Conservation (phyloP, 1,284 basidiomycete genomes). For the Leccinum pallidistipes region DNA sequence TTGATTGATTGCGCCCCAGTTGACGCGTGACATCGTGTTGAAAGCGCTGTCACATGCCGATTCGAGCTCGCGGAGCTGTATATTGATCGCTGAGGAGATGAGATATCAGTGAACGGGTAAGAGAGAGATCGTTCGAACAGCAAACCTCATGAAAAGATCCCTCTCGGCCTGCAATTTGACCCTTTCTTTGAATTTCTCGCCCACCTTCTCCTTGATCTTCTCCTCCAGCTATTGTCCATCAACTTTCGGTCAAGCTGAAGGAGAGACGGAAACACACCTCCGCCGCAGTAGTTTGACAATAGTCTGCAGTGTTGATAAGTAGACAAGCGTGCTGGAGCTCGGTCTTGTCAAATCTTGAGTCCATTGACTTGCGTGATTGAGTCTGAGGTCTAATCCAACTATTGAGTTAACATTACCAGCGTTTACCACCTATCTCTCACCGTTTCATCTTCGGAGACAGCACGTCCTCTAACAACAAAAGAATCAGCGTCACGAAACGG, state of each 20-base stretch:
- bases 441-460: constrained; percentile 72
- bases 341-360: constrained; percentile 70
- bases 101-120: constrained; percentile 9
- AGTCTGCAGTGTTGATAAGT: constrained; percentile 96
- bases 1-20: constrained; percentile 76
- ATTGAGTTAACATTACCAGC: not conserved
- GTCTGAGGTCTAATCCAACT: constrained; percentile 37
- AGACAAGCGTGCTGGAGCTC: constrained; percentile 83
- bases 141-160: constrained; percentile 85
- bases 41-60: constrained; percentile 76
- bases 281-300: constrained; percentile 89
- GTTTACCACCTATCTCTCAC: constrained; percentile 36
- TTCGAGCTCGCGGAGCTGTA: constrained; percentile 83
- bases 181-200: constrained; percentile 72
- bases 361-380: constrained; percentile 65
- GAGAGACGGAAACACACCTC: constrained; percentile 53
- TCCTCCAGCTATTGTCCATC: constrained; percentile 74
- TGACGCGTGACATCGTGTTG: constrained; percentile 68
- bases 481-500: not conserved
- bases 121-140: not conserved
- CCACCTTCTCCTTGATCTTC: constrained; percentile 83
- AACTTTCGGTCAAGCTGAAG: not conserved
- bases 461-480: constrained; percentile 67
- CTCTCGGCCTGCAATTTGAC: constrained; percentile 85
- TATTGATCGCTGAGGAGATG: constrained; percentile 78